Evolutionary conservation across 345 rosid species (phyloP), one percentile per base, ranked within the genome.

Genomic region (Dipteronia dyeriana): DNA sequence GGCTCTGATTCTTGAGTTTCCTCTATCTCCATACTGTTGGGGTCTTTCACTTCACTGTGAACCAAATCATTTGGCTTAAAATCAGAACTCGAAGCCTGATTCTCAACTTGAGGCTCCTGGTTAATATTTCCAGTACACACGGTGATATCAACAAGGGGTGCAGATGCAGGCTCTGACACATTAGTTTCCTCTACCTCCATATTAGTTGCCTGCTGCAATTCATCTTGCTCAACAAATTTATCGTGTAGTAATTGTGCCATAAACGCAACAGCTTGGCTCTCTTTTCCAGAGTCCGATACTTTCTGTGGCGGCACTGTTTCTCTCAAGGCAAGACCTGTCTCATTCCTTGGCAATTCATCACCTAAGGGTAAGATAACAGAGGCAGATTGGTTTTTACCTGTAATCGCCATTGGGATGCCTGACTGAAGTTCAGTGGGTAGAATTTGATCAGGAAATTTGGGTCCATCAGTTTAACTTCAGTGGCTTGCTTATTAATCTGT

Each of bases 321-420:
- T 45, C 60, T 84, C 73, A 74, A 31, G 71, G 80, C 78, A 66
- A 81, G 76, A 62, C 68, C 85, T 7, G 51, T 60, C 61, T 74
- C 82, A 66, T 80, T 84, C 29, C 34, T 59, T 8, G 72, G 84
- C 79, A 87, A 78, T 38, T 75, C 79, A 73, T 68, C 71, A 65
- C 57, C 70, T 54, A 69, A 79, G 71, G 82, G 61, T 75, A 70
- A 80, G 62, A 69, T 70, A 22, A 71, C 29, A 26, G 83, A 45
- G 39, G 77, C 75, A 62, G 82, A 73, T 76, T 82, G 88, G 73
- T 64, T 86, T 53, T 74, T 86, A 76, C 65, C 66, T 43, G 75
- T 78, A 74, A 59, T n/a, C n/a, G n/a, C n/a, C n/a, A n/a, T 9
- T 41, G 76, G 57, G 75, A 63, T 51, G 70, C 70, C 45, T 5